phyloP scores from a whole-genome alignment of 2,329 filamentous ascomycete species.

The Xylariaceae sp. region DNA sequence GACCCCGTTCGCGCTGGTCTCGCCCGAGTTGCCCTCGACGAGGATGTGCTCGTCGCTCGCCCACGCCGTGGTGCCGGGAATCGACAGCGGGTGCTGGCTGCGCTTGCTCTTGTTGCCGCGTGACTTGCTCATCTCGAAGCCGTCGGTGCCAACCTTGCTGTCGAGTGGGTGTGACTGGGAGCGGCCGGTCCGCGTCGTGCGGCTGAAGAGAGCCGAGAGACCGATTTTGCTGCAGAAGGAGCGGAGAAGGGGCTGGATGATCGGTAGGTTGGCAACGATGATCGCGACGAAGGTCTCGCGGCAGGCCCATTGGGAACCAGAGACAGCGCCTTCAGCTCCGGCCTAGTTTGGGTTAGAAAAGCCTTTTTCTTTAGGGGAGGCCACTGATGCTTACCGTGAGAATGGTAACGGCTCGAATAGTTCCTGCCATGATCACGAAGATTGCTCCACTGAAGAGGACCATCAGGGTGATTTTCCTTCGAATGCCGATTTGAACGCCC shows the following conservation, averaged over 20 bases:
- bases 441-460: conserved; percentile 43
- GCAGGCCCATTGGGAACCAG: conserved; percentile 28
- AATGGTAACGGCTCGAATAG: conserved; percentile 42
- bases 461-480: conserved; percentile 37
- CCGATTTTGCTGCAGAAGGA: conserved; percentile 11
- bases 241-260: conserved; percentile 18
- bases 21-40: background rate
- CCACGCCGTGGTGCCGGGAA: conserved; percentile 7
- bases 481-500: conserved; percentile 36
- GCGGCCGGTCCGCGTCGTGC: conserved; percentile 1
- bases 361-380: background rate
- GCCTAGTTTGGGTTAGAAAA: conserved; percentile 5
- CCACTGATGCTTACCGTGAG: conserved; percentile 22
- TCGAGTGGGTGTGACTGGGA: conserved; percentile 3
- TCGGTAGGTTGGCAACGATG: conserved; percentile 31
- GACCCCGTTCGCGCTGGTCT: no score
- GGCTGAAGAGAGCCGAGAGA: conserved; percentile 12
- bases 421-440: conserved; percentile 44
- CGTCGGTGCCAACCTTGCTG: conserved; percentile 4
- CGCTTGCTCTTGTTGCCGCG: background rate
- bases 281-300: conserved; percentile 36
- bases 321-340: conserved; percentile 13
- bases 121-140: background rate
- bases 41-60: conserved; percentile 15
- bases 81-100: conserved; percentile 1